Evolutionary conservation across 306 rosid genomes (phyloP).

Genomic region (Rosa persica): DNA sequence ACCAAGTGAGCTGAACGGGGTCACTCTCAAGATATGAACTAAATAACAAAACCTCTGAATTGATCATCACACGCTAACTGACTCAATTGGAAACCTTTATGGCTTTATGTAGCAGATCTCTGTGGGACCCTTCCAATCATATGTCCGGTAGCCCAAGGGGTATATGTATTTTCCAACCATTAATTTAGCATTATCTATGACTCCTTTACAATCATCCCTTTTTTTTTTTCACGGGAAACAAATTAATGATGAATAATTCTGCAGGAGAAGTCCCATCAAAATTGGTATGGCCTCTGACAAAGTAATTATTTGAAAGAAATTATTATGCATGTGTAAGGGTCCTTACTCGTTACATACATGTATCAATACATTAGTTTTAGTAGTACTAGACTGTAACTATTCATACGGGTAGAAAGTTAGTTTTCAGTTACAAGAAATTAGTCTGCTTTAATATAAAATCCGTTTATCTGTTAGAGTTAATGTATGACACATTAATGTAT

Average conservation of each 20-base stretch:
- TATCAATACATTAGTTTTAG: too few relatives aligned
- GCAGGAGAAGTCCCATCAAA: neutral
- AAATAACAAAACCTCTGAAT: slow-evolving; percentile 2
- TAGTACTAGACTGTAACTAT: too few relatives aligned
- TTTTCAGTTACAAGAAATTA: too few relatives aligned
- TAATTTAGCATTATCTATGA: slow-evolving; percentile 22
- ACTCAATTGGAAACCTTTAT: neutral
- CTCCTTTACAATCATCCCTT: slow-evolving; percentile 11
- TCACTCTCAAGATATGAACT: slow-evolving; percentile 1
- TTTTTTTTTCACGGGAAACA: neutral
- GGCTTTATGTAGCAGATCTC: slow-evolving; percentile 1
- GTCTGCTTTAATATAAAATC: too few relatives aligned
- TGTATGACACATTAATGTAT: too few relatives aligned
- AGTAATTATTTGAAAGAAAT: neutral
- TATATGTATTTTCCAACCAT: neutral
- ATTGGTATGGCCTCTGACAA: slow-evolving; percentile 16
- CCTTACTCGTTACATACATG: too few relatives aligned
- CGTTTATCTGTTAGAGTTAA: too few relatives aligned
- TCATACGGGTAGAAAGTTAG: too few relatives aligned
- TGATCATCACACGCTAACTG: slow-evolving; percentile 7
- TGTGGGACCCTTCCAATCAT: slow-evolving; percentile 25
- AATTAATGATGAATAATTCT: neutral
- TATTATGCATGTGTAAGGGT: neutral
- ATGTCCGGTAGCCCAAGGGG: neutral
- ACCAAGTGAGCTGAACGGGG: slow-evolving; percentile 33